Conservation (phyloP, 345 rosid species). For the Eucalyptus erythrocorys region DNA sequence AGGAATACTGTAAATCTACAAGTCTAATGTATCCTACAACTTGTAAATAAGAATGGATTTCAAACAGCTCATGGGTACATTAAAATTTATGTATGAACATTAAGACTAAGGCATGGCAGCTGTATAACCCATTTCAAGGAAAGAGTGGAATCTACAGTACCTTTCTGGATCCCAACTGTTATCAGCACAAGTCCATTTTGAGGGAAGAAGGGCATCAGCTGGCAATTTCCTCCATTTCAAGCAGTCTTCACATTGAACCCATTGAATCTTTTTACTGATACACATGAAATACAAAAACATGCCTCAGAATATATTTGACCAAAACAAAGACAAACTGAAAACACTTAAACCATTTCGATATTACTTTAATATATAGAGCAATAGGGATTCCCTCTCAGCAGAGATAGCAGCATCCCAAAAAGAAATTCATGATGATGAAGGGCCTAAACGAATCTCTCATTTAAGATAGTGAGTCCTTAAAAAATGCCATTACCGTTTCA, state of each 20-base stretch:
- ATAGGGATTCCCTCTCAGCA: neutral
- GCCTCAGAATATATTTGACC: neutral
- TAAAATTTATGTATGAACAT: neutral
- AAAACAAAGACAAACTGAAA: neutral
- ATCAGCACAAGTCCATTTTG: conserved; percentile 53
- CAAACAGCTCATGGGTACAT: neutral
- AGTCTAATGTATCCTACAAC: neutral
- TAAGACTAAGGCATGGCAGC: neutral
- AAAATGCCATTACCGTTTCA: neutral
- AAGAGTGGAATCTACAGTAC: conserved; percentile 7
- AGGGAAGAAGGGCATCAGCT: conserved; percentile 47
- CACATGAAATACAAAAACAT: neutral
- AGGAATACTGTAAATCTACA: neutral
- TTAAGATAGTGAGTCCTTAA: neutral
- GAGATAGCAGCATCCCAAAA: neutral
- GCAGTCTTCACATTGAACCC: conserved; percentile 75
- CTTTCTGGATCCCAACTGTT: conserved; percentile 67
- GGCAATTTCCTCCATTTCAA: conserved; percentile 70
- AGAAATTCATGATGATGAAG: neutral
- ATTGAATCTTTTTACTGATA: conserved; percentile 49
- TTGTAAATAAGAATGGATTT: neutral
- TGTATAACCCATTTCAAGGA: neutral
- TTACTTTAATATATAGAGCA: neutral
- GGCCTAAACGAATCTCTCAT: neutral
- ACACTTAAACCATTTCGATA: neutral